Percentiles rank a stretch among this genome's conserved stretches.
phyloP scores from a whole-genome alignment of 768 basidiomycete genomes.

The Tephrocybe sp. region DNA sequence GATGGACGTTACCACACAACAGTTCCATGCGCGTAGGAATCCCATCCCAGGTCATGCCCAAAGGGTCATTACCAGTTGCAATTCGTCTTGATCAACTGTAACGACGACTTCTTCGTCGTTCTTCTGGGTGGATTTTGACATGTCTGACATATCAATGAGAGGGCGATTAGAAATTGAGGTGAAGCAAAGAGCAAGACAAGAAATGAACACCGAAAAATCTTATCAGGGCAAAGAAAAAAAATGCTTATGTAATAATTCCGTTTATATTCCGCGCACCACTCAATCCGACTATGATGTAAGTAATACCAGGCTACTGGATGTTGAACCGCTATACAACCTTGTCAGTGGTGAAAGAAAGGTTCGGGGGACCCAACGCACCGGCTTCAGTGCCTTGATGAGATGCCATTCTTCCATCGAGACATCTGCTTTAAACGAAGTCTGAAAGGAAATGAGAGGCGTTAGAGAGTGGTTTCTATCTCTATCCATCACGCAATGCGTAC shows the following conservation, averaged over 20 bases:
- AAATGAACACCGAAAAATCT: constrained; percentile 1
- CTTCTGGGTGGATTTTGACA: constrained; percentile 18
- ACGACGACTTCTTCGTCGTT: constrained; percentile 24
- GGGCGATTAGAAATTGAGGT: not conserved
- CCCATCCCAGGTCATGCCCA: constrained; percentile 27
- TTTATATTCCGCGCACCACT: not conserved
- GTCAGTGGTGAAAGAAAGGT: not conserved
- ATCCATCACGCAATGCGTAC: constrained; percentile 33
- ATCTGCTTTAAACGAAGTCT: constrained; percentile 87
- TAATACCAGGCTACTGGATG: constrained; percentile 21
- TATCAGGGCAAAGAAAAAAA: not conserved
- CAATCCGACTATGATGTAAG: not conserved
- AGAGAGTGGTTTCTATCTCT: constrained; percentile 3
- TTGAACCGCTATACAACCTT: constrained; percentile 27
- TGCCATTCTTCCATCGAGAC: constrained; percentile 92
- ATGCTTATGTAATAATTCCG: constrained; percentile 12
- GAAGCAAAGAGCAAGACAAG: not conserved
- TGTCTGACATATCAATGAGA: constrained; percentile 24
- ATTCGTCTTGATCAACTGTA: constrained; percentile 39
- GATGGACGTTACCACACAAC: constrained; percentile 73
- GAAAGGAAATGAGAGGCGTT: constrained; percentile 8
- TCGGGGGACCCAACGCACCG: constrained; percentile 43
- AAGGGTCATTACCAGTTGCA: constrained; percentile 44
- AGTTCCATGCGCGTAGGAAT: constrained; percentile 32
- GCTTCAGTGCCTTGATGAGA: constrained; percentile 86